Conservation (phyloP, 495 filamentous ascomycete genomes). For the Lophiostoma macrostomum region DNA sequence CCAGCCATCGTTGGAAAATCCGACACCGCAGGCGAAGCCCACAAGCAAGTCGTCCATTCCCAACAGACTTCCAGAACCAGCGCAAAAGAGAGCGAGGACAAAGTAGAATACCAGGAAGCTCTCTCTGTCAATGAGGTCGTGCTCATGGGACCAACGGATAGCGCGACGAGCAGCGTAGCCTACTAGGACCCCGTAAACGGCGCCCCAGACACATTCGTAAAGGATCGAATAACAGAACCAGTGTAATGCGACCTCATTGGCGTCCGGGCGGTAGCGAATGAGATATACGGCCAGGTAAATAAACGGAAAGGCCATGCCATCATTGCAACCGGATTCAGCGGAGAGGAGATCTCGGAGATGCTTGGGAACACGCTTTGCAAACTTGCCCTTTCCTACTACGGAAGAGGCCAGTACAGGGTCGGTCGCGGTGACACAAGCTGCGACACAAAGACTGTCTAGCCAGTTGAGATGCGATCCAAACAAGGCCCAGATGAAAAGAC, state of each 20-base stretch:
- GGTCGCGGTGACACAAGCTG: conserved; percentile 95
- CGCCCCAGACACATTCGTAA: conserved; percentile 94
- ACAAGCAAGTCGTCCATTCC: conserved; percentile 96
- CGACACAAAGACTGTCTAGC: conserved; percentile 80
- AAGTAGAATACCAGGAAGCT: conserved; percentile 99
- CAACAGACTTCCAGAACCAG: conserved; percentile 86
- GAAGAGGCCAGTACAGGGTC: conserved; percentile 97
- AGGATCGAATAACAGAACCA: conserved; percentile 91
- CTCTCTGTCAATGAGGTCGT: conserved; percentile 87
- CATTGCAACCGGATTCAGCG: conserved; percentile 97
- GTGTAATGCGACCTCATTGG: conserved; percentile 67
- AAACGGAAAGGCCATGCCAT: conserved; percentile 99
- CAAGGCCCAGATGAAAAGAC: conserved; percentile 97
- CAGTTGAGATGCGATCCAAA: conserved; percentile 68
- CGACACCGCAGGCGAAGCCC: conserved; percentile 90
- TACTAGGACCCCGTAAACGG: conserved; percentile 80
- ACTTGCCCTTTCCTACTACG: conserved; percentile 98
- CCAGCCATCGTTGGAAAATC: conserved; percentile 99
- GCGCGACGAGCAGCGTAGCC: conserved; percentile 87
- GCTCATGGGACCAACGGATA: conserved; percentile 84
- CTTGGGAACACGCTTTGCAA: conserved; percentile 94
- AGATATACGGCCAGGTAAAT: conserved; percentile 90
- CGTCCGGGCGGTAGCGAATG: conserved; percentile 69
- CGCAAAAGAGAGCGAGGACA: conserved; percentile 91
- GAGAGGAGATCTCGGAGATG: conserved; percentile 94